Evolutionary conservation across 2,329 filamentous ascomycete species (phyloP), one percentile per base, ranked within the genome.

Genomic region (Pyricularia sp.): DNA sequence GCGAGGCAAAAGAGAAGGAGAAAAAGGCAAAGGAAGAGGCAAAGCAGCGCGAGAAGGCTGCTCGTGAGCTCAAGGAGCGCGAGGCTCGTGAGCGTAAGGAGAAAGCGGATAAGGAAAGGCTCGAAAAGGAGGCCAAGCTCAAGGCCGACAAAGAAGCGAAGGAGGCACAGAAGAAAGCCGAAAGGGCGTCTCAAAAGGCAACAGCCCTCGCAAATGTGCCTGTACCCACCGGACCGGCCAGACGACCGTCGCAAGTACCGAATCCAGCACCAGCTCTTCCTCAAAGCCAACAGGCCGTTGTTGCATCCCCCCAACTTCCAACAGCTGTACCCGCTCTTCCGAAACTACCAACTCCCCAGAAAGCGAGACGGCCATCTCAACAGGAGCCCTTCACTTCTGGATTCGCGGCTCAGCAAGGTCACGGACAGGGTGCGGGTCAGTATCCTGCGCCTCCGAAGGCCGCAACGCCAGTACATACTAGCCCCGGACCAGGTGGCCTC

Each of bases 1-100:
- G 87, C 60, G 90, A 94, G 74, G 84, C 86, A 60, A 91, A 89
- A 72, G 90, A 92, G 68, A 84, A 84, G 55, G 90, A 94, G 77
- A 94, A 91, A 78, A 93, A 88, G 76, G 85, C 87, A 67, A 93
- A 89, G 75, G 91, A 91, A 71, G 93, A 93, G 72, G 87, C 91
- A 70, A 87, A 89, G 30, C 85, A 89, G 70, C 89, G 84, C 71
- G 93, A 96, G 71, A 89, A 86, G 70, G 90, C 94, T 71, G 85
- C 83, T 22, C 77, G 76, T 64, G 82, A 84, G 68, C 78, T 84
- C 72, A 84, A 82, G 70, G 86, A 88, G 71, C 85, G 84, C 60
- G 88, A 91, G 69, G 83, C 79, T 60, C 75, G 75, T 35, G 78
- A 78, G 65, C 73, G 79, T 59, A 78, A 80, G 65, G 83, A 87